These are phyloP conservation scores for Fraxinus platypoda DNA, from an alignment of 305 asterid species.

Conservation along the genomic window DNA sequence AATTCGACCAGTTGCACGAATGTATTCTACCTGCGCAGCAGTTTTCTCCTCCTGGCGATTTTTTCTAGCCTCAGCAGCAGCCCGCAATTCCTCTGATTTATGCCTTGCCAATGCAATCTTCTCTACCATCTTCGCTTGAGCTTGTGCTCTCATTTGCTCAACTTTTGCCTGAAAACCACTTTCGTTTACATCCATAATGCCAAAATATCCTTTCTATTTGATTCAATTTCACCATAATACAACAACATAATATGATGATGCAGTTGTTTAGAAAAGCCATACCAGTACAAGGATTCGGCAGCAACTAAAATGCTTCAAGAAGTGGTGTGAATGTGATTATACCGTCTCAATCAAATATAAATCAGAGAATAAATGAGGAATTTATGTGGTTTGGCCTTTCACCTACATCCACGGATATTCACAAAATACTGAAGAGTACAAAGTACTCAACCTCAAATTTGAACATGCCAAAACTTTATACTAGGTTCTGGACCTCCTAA, in stretches of 20 bases:
- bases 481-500: neutral
- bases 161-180: slow-evolving; percentile 25
- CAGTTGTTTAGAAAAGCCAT: neutral
- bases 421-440: neutral
- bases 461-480: neutral
- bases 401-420: neutral
- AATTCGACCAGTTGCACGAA: slow-evolving; percentile 73
- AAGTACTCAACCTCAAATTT: neutral
- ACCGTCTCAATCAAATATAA: neutral
- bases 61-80: slow-evolving; percentile 67
- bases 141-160: slow-evolving; percentile 78
- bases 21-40: slow-evolving; percentile 65
- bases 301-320: neutral
- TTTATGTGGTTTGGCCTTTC: neutral
- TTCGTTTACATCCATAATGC: neutral
- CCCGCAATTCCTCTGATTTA: slow-evolving; percentile 71
- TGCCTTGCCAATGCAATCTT: slow-evolving; percentile 81
- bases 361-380: neutral
- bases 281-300: neutral
- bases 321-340: neutral
- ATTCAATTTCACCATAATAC: neutral
- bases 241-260: neutral
- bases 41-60: slow-evolving; percentile 63
- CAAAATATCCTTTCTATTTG: neutral
- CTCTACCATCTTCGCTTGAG: slow-evolving; percentile 80